A percentile compares a stretch with the other conserved stretches of the same genome.
Conservation (phyloP, 345 rosid species). For the Angophora floribunda region DNA sequence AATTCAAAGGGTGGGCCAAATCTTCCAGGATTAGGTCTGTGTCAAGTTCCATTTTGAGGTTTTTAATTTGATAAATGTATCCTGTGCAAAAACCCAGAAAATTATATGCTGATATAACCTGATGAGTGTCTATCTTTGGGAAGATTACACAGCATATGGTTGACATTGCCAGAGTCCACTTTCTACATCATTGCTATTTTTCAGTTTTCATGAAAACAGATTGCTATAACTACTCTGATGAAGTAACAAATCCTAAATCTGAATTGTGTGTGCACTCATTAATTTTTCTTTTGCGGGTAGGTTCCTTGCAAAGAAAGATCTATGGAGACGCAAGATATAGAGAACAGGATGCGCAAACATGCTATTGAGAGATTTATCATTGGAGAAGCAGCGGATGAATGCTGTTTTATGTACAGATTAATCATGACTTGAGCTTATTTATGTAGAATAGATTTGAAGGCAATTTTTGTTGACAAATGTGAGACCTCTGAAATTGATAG, state of each 20-base stretch:
- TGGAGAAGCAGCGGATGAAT: slow-evolving; percentile 67
- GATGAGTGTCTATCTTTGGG: no score
- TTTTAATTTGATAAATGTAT: no score
- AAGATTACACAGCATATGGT: no score
- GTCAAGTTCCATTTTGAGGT: no score
- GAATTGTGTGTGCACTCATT: not conserved
- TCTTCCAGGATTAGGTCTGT: no score
- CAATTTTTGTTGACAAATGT: not conserved
- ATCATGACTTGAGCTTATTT: not conserved
- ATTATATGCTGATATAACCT: no score
- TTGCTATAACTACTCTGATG: no score
- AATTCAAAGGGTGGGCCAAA: no score
- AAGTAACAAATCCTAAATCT: not conserved
- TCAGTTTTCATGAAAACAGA: no score
- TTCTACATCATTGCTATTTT: no score
- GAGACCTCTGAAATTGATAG: not conserved
- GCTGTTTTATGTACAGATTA: slow-evolving; percentile 24
- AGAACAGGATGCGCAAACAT: slow-evolving; percentile 52
- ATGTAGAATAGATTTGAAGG: not conserved
- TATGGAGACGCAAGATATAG: not conserved
- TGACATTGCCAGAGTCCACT: no score
- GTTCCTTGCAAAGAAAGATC: not conserved
- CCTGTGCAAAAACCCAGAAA: no score
- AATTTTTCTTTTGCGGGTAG: not conserved
- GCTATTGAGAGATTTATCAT: slow-evolving; percentile 49